Evolutionary conservation across 169 alveolate genomes (phyloP).

Genomic region (Cryptosporidium muris): DNA sequence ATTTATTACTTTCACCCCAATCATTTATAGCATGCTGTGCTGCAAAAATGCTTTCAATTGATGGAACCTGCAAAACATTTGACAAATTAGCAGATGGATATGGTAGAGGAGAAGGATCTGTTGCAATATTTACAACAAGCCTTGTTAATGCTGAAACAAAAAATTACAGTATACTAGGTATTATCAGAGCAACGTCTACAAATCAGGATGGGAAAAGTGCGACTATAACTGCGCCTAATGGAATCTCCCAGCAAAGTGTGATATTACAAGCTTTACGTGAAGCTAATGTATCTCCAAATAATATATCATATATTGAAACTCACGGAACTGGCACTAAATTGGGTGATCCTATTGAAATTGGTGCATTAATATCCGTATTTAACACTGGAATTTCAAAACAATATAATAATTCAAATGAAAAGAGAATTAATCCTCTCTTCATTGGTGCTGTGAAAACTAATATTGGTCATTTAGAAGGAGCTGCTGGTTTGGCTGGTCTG

Average conservation of each 20-base stretch:
- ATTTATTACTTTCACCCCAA: constrained; percentile 59
- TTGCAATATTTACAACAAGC: constrained; percentile 65
- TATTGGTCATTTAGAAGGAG: constrained; percentile 73
- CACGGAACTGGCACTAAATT: constrained; percentile 68
- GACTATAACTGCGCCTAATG: constrained; percentile 66
- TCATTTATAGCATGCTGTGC: constrained; percentile 70
- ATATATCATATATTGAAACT: constrained; percentile 30
- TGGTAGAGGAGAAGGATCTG: constrained; percentile 81
- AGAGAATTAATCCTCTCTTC: constrained; percentile 32
- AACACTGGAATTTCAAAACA: constrained; percentile 1
- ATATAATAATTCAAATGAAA: background rate
- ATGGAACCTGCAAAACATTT: constrained; percentile 80
- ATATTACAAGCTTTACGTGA: constrained; percentile 34
- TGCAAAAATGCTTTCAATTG: constrained; percentile 78
- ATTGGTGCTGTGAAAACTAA: constrained; percentile 72
- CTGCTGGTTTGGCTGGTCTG: constrained; percentile 74
- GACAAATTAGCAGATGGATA: constrained; percentile 80
- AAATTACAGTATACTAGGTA: constrained; percentile 28
- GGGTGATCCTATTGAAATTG: constrained; percentile 65
- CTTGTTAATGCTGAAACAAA: constrained; percentile 33
- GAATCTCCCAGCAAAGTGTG: constrained; percentile 47
- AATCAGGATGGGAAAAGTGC: constrained; percentile 72
- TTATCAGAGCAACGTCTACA: constrained; percentile 43
- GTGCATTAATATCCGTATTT: constrained; percentile 62
- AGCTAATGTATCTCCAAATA: constrained; percentile 32